Evolutionary conservation across 805 yeast genomes (phyloP), one percentile per base, ranked within the genome.

Genomic region (Peterozyma toletana): DNA sequence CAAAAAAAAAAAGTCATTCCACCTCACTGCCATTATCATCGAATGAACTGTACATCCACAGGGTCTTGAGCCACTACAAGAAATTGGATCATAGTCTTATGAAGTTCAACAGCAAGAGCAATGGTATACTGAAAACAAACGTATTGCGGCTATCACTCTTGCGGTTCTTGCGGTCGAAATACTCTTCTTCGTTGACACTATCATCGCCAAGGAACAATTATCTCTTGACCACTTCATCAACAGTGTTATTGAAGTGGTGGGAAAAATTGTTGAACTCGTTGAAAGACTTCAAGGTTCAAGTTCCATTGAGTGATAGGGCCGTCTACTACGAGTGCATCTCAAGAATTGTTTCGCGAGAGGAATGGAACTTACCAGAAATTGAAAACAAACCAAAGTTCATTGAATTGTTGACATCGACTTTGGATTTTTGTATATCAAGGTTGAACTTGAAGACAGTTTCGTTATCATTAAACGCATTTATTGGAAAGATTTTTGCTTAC

Each of bases 401-500:
- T 30, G 50, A 48, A 7, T 51, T 69, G 17, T 61, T 84, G 21
- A 56, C 66, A n/a, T 64, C 68, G 35, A 82, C 91, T 1, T 60
- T 80, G 42, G 74, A 71, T 40, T 73, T 68, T 51, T 67, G 77
- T 43, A 66, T 83, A 11, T 57, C 63, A 41, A 71, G 73, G 50
- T 61, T 80, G 45, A 62, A 68, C 39, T 53, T 70, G 44, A 80
- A 80, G 49, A 67, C 67, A 18, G 63, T 80, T 10, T 69, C 86
- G 0, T 58, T 78, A n/a, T 68, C 83, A 5, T 59, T 75, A 16
- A 68, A 78, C 17, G 87, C 88, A 3, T 82, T 83, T 51, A 65
- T 78, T 11, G 91, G 91, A 5, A 83, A 84, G 53, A 72, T 80
- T 3, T 73, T 84, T 56, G 89, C 89, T 1, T 77, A 78, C 53